These are phyloP conservation scores for Rauvolfia tetraphylla DNA, from an alignment of 257 asterid genomes.

Conservation along the genomic window DNA sequence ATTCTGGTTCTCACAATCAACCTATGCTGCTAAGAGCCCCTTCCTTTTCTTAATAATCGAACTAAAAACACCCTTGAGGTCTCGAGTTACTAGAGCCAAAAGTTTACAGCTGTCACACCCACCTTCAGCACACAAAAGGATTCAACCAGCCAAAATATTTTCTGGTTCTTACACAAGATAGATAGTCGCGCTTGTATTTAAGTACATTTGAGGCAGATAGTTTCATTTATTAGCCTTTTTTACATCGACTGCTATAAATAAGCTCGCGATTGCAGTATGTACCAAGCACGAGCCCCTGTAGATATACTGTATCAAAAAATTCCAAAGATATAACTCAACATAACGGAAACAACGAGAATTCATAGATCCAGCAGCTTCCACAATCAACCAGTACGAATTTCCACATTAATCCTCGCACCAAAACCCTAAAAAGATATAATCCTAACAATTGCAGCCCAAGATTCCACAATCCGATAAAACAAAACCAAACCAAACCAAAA, in stretches of 20 bases:
- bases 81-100: no score
- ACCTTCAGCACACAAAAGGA: not conserved
- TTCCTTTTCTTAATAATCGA: no score
- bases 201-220: not conserved
- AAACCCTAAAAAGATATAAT: not conserved
- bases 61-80: no score
- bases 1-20: not conserved
- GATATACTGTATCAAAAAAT: not conserved
- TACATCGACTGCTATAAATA: not conserved
- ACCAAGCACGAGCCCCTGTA: not conserved
- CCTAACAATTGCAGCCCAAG: not conserved
- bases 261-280: not conserved
- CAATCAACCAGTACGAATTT: not conserved
- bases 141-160: not conserved
- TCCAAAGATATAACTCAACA: not conserved
- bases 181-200: not conserved
- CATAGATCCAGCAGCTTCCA: constrained; percentile 13
- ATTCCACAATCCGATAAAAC: not conserved
- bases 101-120: not conserved
- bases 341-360: not conserved
- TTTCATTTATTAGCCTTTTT: not conserved
- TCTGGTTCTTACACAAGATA: not conserved
- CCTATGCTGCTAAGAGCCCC: no score
- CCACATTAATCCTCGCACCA: not conserved
- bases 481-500: not conserved